phyloP scores from a whole-genome alignment of 495 filamentous ascomycete species.

The Talaromyces stipitatus region DNA sequence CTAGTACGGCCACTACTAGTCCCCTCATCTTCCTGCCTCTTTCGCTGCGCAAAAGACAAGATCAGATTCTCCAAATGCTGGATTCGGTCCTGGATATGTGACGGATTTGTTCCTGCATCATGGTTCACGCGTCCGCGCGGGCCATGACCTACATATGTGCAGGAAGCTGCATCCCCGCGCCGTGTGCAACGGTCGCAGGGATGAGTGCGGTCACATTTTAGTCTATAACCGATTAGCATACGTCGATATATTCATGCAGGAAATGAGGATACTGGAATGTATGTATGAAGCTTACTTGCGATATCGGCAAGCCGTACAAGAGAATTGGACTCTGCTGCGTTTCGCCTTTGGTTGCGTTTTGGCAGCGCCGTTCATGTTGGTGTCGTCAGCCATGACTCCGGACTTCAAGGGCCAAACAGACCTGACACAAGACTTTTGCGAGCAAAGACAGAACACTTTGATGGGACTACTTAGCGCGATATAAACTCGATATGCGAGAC shows the following conservation, averaged over 20 bases:
- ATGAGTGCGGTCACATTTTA: constrained; percentile 45
- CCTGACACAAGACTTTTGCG: neutral
- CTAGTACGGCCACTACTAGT: neutral
- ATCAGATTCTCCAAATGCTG: constrained; percentile 47
- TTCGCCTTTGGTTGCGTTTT: constrained; percentile 23
- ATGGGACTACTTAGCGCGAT: neutral
- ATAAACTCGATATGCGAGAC: too few relatives aligned
- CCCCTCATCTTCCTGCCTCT: constrained; percentile 7
- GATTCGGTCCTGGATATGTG: constrained; percentile 38
- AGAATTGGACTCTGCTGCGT: constrained; percentile 44
- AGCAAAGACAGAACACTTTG: neutral
- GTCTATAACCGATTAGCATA: constrained; percentile 17
- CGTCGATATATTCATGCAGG: too few relatives aligned
- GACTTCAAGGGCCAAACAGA: neutral
- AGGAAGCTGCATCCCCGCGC: constrained; percentile 33
- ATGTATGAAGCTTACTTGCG: constrained; percentile 35
- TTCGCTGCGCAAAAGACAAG: constrained; percentile 34
- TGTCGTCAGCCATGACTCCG: constrained; percentile 1
- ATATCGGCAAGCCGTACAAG: constrained; percentile 44
- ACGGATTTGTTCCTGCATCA: constrained; percentile 21
- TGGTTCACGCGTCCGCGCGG: constrained; percentile 25
- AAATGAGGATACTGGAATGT: constrained; percentile 1
- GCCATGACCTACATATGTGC: constrained; percentile 35
- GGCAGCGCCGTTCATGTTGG: neutral
- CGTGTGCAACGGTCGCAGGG: constrained; percentile 45